phyloP scores from a whole-genome alignment of 2,329 filamentous ascomycete genomes.

The Penicillium sclerotiorum region DNA sequence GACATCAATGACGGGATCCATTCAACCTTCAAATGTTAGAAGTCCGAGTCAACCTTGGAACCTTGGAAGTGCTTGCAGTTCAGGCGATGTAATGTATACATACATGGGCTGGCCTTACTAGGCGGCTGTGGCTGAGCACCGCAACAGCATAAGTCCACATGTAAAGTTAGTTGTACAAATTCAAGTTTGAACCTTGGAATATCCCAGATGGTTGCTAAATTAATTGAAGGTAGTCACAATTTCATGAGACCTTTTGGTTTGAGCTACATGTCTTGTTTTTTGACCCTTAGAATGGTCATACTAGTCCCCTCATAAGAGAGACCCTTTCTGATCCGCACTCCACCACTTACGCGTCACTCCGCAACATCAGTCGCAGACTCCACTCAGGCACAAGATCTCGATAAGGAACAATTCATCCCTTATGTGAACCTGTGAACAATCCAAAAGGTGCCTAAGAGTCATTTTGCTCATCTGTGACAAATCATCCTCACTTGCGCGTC shows the following conservation, averaged over 20 bases:
- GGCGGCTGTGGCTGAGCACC: too few relatives aligned
- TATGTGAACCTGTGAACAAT: background rate
- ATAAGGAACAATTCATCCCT: background rate
- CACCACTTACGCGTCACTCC: background rate
- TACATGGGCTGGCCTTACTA: too few relatives aligned
- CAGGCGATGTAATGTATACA: too few relatives aligned
- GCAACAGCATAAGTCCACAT: too few relatives aligned
- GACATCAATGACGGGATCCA: too few relatives aligned
- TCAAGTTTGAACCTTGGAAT: too few relatives aligned
- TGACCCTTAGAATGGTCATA: background rate
- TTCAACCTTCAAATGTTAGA: too few relatives aligned
- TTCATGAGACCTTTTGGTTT: background rate
- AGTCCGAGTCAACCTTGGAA: too few relatives aligned
- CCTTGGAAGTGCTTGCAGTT: too few relatives aligned
- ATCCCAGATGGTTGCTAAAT: too few relatives aligned
- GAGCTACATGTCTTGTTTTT: background rate
- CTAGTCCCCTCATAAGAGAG: background rate
- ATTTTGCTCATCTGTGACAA: background rate
- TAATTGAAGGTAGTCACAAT: background rate
- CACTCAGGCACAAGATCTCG: conserved; percentile 1
- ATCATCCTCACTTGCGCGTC: background rate
- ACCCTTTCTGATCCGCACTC: background rate
- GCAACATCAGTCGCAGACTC: conserved; percentile 9
- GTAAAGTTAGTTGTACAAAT: too few relatives aligned
- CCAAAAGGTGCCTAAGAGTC: too few relatives aligned